A percentile compares a stretch with the other conserved stretches of the same genome.
Evolutionary conservation across 257 asterid genomes (phyloP).

Genomic region (Ballota nigra): DNA sequence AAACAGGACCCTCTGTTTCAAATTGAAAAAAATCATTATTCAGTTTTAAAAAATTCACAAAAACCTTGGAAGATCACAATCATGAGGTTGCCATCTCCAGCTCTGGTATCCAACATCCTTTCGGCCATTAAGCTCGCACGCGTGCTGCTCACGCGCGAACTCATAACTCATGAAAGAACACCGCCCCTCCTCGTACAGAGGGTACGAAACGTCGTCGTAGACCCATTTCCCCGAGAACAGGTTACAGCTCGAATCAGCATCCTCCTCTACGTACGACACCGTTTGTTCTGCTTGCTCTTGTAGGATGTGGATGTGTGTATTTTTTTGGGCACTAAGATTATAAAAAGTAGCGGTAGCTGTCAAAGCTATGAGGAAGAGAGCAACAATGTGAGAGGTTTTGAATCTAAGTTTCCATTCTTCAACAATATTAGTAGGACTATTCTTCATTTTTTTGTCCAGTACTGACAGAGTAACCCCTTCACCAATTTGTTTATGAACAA

Average conservation of each 20-base stretch:
- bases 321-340: background rate
- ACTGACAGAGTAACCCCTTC: background rate
- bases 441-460: background rate
- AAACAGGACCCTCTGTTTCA: too few species aligned
- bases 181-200: slow-evolving; percentile 48
- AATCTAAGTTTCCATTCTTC: background rate
- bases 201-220: slow-evolving; percentile 48
- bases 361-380: slow-evolving; percentile 1
- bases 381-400: background rate
- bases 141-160: slow-evolving; percentile 29
- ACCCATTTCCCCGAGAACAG: slow-evolving; percentile 61
- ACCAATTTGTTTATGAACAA: background rate
- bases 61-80: slow-evolving; percentile 71
- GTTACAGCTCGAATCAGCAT: slow-evolving; percentile 15
- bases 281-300: background rate
- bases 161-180: slow-evolving; percentile 52
- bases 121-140: slow-evolving; percentile 61
- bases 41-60: background rate
- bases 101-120: slow-evolving; percentile 49
- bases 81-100: slow-evolving; percentile 80
- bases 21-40: too few species aligned
- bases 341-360: background rate
- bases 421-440: background rate
- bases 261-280: background rate
- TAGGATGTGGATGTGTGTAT: background rate